Evolutionary conservation across 176 grass and related monocot genomes (phyloP).

Genomic region (Phragmites australis): DNA sequence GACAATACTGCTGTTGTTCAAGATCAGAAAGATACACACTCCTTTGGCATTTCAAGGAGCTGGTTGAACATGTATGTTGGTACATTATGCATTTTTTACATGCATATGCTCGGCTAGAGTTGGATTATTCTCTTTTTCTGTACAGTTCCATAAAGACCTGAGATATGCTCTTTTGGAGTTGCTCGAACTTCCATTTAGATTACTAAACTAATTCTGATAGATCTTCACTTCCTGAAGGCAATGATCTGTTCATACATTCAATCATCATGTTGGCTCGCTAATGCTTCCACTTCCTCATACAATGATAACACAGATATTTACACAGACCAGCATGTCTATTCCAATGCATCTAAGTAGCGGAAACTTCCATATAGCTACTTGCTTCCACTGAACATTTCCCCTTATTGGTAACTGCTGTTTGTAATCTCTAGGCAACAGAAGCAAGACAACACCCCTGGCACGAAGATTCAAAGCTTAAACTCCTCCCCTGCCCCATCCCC

Average conservation of each 20-base stretch:
- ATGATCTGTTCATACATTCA: neutral
- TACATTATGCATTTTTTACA: slow-evolving; percentile 4
- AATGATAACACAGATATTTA: slow-evolving; percentile 28
- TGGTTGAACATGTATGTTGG: slow-evolving; percentile 61
- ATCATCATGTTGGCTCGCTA: slow-evolving; percentile 3
- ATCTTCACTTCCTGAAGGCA: neutral
- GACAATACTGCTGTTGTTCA: slow-evolving; percentile 51
- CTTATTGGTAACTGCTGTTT: slow-evolving; percentile 12
- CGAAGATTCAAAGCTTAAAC: slow-evolving; percentile 27
- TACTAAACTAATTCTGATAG: neutral
- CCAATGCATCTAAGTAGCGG: neutral
- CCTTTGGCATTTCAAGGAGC: slow-evolving; percentile 59
- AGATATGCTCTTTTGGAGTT: neutral
- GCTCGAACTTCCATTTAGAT: neutral
- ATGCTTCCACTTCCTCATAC: slow-evolving; percentile 1
- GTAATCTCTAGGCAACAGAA: slow-evolving; percentile 51
- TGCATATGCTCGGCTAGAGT: neutral
- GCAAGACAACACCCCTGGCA: slow-evolving; percentile 38
- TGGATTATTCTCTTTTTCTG: neutral
- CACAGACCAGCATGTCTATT: slow-evolving; percentile 2
- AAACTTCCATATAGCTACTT: slow-evolving; percentile 14
- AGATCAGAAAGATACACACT: slow-evolving; percentile 56
- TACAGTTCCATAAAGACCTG: neutral
- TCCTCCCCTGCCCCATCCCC: slow-evolving; percentile 1
- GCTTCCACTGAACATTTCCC: slow-evolving; percentile 22